Percentiles rank a stretch among this genome's conserved stretches.
phyloP scores from a whole-genome alignment of 2,329 filamentous ascomycete genomes.

The Fusarium clavum region DNA sequence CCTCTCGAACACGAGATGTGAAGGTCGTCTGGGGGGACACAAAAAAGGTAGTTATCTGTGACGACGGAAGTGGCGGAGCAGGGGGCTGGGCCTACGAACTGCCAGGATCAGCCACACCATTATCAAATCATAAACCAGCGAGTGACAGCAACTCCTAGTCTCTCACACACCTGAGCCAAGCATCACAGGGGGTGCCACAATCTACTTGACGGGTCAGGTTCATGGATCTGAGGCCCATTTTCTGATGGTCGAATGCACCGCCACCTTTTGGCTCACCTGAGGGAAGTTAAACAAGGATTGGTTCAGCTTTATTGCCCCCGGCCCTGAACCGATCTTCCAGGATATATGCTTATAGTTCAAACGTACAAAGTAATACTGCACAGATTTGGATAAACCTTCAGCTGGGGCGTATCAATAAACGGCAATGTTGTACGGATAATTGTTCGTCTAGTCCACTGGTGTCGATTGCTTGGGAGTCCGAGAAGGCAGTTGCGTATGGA shows the following conservation, averaged over 20 bases:
- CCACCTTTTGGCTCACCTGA: constrained; percentile 41
- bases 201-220: constrained; percentile 11
- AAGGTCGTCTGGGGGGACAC: constrained; percentile 16
- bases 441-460: not conserved
- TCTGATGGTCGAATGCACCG: constrained; percentile 29
- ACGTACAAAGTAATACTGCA: not conserved
- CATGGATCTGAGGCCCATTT: constrained; percentile 26
- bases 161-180: constrained; percentile 30
- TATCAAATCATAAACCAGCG: constrained; percentile 10
- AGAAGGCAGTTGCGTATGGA: not conserved
- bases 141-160: constrained; percentile 24
- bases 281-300: constrained; percentile 38
- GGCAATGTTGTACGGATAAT: not conserved
- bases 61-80: constrained; percentile 39
- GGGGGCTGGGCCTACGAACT: constrained; percentile 21
- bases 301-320: constrained; percentile 27
- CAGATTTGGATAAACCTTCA: constrained; percentile 22
- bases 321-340: not conserved
- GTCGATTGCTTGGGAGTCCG: not conserved
- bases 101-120: constrained; percentile 42
- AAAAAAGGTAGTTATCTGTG: constrained; percentile 19
- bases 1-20: constrained; percentile 30
- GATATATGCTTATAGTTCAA: constrained; percentile 6
- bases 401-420: constrained; percentile 34
- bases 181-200: constrained; percentile 32